Evolutionary conservation across 441 rosid species (phyloP), one percentile per base, ranked within the genome.

Genomic region (Corymbia citriodora): DNA sequence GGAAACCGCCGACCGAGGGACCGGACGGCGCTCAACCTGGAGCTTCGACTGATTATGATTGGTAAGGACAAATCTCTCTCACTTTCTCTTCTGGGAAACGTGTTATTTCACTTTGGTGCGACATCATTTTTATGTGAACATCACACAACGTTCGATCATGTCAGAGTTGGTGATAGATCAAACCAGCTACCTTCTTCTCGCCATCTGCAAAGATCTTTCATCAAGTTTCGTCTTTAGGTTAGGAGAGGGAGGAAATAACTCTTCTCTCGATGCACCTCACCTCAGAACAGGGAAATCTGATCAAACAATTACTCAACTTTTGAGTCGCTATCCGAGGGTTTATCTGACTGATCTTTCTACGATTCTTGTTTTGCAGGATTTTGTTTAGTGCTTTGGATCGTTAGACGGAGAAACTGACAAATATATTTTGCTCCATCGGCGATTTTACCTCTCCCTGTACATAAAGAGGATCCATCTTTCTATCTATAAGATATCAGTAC

Each of bases 361-460:
- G 68, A 25, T 87, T 87, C 18, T 63, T 27, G 14, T 33, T 7
- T 50, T 91, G 92, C 96, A 97, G 99, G 99, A 93, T 97, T 70
- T 89, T 96, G 92, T 90, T 94, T 10, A 95, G 94, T 90, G 97
- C 95, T 89, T 95, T 96, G 96, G 99, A 97, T 93, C 96, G 96
- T 91, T 97, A 92, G 91, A 89, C 89, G 88, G 31, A 89, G 90
- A 45, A 88, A 13, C 27, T 61, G 88, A 49, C 61, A 79, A 55
- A 55, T 87, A 55, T 54, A 88, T 88, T 91, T 93, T 87, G 89
- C 87, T 48, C 36, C 86, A 91, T 89, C 91, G 88, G 88, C 93
- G 81, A 53, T 55, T 57, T 55, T 17, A 36, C 48, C 55, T 88
- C 88, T 31, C 9, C 63, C 65, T 92, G 90, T 92, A 88, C 68